Percentiles rank a stretch among this genome's conserved stretches.
These are phyloP conservation scores for Aspergillus mulundensis DNA, from an alignment of 495 filamentous ascomycete species.

Conservation along the genomic window DNA sequence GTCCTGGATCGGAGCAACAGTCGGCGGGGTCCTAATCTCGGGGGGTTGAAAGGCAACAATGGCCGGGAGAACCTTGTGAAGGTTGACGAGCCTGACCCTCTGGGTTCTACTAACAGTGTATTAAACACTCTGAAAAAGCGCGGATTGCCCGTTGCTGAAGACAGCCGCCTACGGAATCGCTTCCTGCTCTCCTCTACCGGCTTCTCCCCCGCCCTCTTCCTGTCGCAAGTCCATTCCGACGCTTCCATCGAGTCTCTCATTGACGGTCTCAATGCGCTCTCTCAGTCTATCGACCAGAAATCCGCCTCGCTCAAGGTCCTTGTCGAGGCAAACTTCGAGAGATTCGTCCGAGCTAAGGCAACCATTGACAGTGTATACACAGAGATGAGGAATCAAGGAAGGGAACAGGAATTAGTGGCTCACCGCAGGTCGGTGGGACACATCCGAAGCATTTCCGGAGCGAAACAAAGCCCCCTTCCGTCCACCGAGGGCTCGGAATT, in stretches of 20 bases:
- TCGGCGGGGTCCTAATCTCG: constrained; percentile 60
- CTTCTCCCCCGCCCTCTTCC: constrained; percentile 86
- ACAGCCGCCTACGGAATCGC: constrained; percentile 74
- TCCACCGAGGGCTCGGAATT: constrained; percentile 25
- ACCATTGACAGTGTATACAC: constrained; percentile 98
- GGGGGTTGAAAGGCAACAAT: constrained; percentile 63
- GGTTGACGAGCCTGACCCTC: constrained; percentile 85
- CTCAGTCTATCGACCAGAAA: constrained; percentile 91
- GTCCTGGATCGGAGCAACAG: constrained; percentile 72
- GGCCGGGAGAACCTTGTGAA: constrained; percentile 72
- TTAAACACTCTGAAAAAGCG: constrained; percentile 68
- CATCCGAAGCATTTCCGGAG: constrained; percentile 47
- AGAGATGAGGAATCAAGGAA: constrained; percentile 90
- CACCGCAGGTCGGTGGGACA: constrained; percentile 66
- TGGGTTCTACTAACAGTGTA: constrained; percentile 80
- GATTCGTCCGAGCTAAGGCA: constrained; percentile 91
- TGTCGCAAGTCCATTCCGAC: constrained; percentile 82
- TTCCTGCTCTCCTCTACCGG: constrained; percentile 93
- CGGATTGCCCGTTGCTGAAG: constrained; percentile 81
- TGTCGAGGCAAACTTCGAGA: constrained; percentile 96
- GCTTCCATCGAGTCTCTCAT: constrained; percentile 77
- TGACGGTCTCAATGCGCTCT: constrained; percentile 74
- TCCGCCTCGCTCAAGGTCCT: constrained; percentile 91
- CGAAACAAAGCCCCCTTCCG: constrained; percentile 41
- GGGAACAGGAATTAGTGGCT: constrained; percentile 50